A percentile compares a stretch with the other conserved stretches of the same genome.
phyloP scores from a whole-genome alignment of 2,329 filamentous ascomycete species.

The Moelleriella libera region DNA sequence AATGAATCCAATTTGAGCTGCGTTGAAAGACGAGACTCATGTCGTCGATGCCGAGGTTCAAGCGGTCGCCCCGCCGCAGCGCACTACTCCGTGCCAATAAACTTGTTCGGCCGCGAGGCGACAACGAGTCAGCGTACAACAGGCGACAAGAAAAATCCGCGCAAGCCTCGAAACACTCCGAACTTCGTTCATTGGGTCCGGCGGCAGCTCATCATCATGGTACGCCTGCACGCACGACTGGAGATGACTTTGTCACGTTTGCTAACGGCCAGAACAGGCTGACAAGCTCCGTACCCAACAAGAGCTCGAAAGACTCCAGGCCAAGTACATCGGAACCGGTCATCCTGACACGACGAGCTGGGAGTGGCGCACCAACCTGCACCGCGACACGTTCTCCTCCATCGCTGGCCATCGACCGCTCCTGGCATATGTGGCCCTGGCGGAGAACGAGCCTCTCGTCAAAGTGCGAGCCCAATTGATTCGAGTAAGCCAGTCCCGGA shows the following conservation, averaged over 20 bases:
- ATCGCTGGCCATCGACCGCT: constrained; percentile 84
- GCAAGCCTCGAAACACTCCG: too few species aligned
- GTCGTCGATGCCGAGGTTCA: constrained; percentile 2
- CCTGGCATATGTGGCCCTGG: constrained; percentile 77
- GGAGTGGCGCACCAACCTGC: constrained; percentile 94
- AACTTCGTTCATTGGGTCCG: too few species aligned
- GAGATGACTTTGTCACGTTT: too few species aligned
- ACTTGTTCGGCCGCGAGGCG: too few species aligned
- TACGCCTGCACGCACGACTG: neutral
- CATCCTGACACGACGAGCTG: constrained; percentile 94
- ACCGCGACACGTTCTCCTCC: constrained; percentile 81
- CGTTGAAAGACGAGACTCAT: neutral
- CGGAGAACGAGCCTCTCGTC: constrained; percentile 71
- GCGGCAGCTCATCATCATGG: neutral
- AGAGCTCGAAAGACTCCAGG: constrained; percentile 92
- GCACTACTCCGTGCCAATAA: neutral
- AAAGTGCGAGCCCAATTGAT: constrained; percentile 71
- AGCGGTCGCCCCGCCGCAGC: neutral
- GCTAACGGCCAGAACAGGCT: constrained; percentile 37
- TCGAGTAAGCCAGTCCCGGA: constrained; percentile 34
- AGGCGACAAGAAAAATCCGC: too few species aligned
- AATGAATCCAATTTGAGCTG: too few species aligned
- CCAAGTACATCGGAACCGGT: constrained; percentile 89
- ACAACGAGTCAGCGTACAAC: too few species aligned
- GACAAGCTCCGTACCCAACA: constrained; percentile 97